Evolutionary conservation across 2,329 filamentous ascomycete genomes (phyloP).

Genomic region (Talaromyces sp.): DNA sequence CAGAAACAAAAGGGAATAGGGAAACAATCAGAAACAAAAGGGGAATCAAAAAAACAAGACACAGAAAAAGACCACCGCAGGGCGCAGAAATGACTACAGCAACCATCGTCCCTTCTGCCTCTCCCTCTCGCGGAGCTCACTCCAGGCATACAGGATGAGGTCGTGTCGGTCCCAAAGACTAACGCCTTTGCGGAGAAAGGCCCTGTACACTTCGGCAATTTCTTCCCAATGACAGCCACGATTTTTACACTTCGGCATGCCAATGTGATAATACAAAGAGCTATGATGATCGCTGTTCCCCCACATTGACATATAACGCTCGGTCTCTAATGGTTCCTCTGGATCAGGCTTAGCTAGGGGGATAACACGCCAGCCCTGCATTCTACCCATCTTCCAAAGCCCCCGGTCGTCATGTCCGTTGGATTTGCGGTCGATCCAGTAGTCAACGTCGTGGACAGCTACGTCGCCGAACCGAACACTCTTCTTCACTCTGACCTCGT

Average conservation of each 20-base stretch:
- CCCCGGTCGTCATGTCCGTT: conserved; percentile 16
- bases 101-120: conserved; percentile 6
- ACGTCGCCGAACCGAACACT: conserved; percentile 22
- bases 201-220: conserved; percentile 9
- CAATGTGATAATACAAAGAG: conserved; percentile 9
- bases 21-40: not conserved
- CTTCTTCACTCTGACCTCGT: conserved; percentile 17
- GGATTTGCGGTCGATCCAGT: conserved; percentile 23
- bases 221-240: conserved; percentile 14
- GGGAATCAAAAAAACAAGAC: not conserved
- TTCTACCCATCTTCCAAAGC: conserved; percentile 12
- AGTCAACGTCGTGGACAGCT: conserved; percentile 19
- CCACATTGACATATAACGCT: no score
- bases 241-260: conserved; percentile 1
- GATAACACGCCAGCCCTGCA: conserved; percentile 17
- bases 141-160: conserved; percentile 13
- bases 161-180: not conserved
- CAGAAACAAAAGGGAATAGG: not conserved
- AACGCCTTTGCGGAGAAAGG: not conserved
- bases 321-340: no score
- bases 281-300: conserved; percentile 8
- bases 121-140: conserved; percentile 12
- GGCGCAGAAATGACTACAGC: not conserved
- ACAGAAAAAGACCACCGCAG: not conserved
- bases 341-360: no score